A percentile compares a stretch with the other conserved stretches of the same genome.
phyloP scores from a whole-genome alignment of 2,329 filamentous ascomycete species.

The Aspergillus sp. region DNA sequence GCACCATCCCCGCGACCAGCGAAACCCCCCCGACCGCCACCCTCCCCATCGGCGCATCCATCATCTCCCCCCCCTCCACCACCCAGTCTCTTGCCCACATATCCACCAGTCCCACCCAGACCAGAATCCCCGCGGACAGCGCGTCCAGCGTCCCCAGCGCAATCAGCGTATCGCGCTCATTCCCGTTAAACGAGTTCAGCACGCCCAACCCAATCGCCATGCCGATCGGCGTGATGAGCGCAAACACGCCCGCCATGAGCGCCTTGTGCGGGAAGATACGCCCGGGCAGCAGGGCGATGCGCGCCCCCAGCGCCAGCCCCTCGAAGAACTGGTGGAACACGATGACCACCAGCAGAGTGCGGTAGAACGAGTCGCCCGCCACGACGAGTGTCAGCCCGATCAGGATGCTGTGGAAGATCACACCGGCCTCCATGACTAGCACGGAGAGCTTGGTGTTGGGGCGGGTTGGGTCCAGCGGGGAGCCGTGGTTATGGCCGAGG shows the following conservation, averaged over 20 bases:
- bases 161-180: conserved; percentile 65
- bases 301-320: conserved; percentile 69
- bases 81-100: conserved; percentile 79
- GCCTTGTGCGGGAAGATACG: conserved; percentile 45
- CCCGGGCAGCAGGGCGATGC: conserved; percentile 60
- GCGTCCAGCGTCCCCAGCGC: conserved; percentile 73
- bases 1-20: conserved; percentile 60
- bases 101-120: conserved; percentile 79
- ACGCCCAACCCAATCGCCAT: conserved; percentile 80
- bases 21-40: conserved; percentile 53
- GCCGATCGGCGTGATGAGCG: conserved; percentile 71
- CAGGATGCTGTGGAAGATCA: conserved; percentile 68
- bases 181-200: conserved; percentile 69
- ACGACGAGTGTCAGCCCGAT: conserved; percentile 51
- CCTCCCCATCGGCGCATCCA: conserved; percentile 49
- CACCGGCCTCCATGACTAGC: conserved; percentile 69
- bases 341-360: conserved; percentile 61
- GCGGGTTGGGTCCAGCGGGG: conserved; percentile 24
- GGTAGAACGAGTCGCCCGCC: conserved; percentile 51
- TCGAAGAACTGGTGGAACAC: conserved; percentile 79
- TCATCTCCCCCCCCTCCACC: conserved; percentile 56
- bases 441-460: conserved; percentile 58
- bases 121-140: conserved; percentile 69
- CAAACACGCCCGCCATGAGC: conserved; percentile 62
- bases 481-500: conserved; percentile 35